Base-by-base conservation (phyloP, 2,329 filamentous ascomycete genomes). In the Ilyonectria mors-panacis region DNA sequence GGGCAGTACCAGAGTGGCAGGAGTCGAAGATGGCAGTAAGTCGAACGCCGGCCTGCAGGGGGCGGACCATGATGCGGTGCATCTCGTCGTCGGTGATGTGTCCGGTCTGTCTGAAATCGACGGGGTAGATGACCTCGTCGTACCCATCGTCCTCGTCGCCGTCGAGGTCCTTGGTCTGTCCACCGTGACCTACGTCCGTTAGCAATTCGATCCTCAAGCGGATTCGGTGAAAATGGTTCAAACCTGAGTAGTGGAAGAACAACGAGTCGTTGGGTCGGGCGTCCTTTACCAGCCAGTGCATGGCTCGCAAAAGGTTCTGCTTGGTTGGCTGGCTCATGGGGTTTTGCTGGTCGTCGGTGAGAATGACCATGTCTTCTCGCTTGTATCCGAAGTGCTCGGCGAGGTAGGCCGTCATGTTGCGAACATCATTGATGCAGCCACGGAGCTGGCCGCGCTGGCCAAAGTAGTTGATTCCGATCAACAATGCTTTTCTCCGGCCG, bases 271-370 rank as follows among this genome's bases (percentile, higher is more conserved):
- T 97, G 0, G 94, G 93, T 65, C 89, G 89, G 5, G 95, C 95
- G 78, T 97, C 95, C 82, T 97, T 97, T 65, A 98, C 94, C 21
- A 98, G 85, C 95, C 95, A 98, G 79, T 98, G 95, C 95, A 98
- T 98, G 33, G 95, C 95, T 59, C 95, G 89, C 42, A 98, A 82
- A 63, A 98, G 97, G 78, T 98, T 98, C 73, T 94, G 93, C 81
- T 98, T 98, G 6, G 94, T 97, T 9, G 95, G 95, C 83, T 97
- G 94, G 82, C 94, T 97, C 93, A 98, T 97, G 28, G 94, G 94
- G 75, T 97, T 97, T 80, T 97, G 94, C 83, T 98, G 95, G 79
- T 98, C 95, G 78, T 98, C 95, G 44, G 95, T 98, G 79, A 98
- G 87, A 69, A 96, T 91, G 21, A 98, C 95, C 95, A 98, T 98